Conservation (phyloP, 2,329 filamentous ascomycete genomes). For the Coccinonectria pachysandricola region DNA sequence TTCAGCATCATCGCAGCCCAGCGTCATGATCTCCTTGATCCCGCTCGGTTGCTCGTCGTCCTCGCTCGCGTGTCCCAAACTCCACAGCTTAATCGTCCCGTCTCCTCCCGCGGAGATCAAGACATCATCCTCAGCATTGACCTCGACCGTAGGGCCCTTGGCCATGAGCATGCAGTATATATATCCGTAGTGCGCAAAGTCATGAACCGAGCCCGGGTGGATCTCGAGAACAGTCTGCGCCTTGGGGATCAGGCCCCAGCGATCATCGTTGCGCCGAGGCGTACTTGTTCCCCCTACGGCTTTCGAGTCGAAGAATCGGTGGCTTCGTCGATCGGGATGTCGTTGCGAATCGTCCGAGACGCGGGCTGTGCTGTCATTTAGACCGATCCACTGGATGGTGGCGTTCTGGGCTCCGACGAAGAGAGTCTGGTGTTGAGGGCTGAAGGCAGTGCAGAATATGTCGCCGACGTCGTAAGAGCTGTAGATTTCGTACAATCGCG, state of each 20-base stretch:
- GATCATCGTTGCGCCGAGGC: conserved; percentile 56
- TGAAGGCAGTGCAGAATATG: conserved; percentile 91
- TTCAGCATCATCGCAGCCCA: conserved; percentile 51
- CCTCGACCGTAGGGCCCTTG: conserved; percentile 53
- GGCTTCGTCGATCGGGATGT: conserved; percentile 67
- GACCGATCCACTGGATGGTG: conserved; percentile 82
- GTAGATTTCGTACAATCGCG: conserved; percentile 78
- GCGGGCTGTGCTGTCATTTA: conserved; percentile 52
- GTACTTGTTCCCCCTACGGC: conserved; percentile 75
- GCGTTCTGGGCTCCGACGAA: conserved; percentile 94
- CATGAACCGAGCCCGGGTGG: conserved; percentile 65
- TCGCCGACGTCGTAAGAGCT: conserved; percentile 91
- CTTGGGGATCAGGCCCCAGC: conserved; percentile 43
- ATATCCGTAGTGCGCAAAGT: conserved; percentile 92
- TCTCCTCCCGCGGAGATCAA: conserved; percentile 88
- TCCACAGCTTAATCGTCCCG: conserved; percentile 92
- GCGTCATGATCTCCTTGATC: conserved; percentile 58
- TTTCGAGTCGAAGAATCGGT: conserved; percentile 86
- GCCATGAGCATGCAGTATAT: conserved; percentile 93
- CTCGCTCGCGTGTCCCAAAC: conserved; percentile 35
- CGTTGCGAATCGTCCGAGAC: conserved; percentile 53
- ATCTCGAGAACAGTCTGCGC: conserved; percentile 62
- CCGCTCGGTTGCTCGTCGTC: conserved; percentile 41
- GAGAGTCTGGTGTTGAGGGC: conserved; percentile 64
- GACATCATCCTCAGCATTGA: conserved; percentile 66